Evolutionary conservation across 1,284 basidiomycete species (phyloP).

Genomic region (Apiotrichum siamense): DNA sequence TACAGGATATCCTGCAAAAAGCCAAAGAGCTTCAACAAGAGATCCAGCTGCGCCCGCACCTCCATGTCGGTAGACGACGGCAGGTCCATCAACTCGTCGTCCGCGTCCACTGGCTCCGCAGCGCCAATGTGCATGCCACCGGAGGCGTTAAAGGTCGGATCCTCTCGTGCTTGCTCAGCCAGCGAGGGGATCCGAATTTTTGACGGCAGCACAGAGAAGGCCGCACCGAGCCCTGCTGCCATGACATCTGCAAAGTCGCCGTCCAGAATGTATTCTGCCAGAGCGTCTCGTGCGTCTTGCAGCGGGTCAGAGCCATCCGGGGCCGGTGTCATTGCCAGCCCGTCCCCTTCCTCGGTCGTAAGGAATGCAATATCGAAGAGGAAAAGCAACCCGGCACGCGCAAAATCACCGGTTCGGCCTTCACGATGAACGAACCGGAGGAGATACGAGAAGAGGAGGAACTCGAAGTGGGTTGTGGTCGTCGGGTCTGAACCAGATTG

Average conservation of each 20-base stretch:
- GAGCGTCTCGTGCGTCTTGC: slow-evolving; percentile 71
- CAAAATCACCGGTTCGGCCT: slow-evolving; percentile 87
- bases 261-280: slow-evolving; percentile 87
- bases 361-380: slow-evolving; percentile 87
- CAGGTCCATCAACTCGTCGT: slow-evolving; percentile 52
- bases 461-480: slow-evolving; percentile 64
- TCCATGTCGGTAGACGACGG: slow-evolving; percentile 61
- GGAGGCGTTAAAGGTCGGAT: slow-evolving; percentile 58
- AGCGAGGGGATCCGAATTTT: slow-evolving; percentile 56
- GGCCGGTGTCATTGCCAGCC: slow-evolving; percentile 20
- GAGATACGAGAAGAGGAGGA: slow-evolving; percentile 89
- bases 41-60: slow-evolving; percentile 72
- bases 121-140: slow-evolving; percentile 52
- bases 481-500: not conserved
- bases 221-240: slow-evolving; percentile 85
- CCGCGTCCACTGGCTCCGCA: slow-evolving; percentile 32
- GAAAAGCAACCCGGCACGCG: slow-evolving; percentile 83
- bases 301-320: slow-evolving; percentile 56
- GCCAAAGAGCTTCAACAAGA: slow-evolving; percentile 82
- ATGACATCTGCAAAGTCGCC: slow-evolving; percentile 96
- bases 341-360: slow-evolving; percentile 42
- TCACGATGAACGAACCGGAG: slow-evolving; percentile 93
- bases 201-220: slow-evolving; percentile 76
- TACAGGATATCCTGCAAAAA: slow-evolving; percentile 78
- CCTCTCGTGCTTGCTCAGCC: slow-evolving; percentile 55